These are phyloP conservation scores for Starmerella apis DNA, from an alignment of 805 yeast species.

Conservation along the genomic window DNA sequence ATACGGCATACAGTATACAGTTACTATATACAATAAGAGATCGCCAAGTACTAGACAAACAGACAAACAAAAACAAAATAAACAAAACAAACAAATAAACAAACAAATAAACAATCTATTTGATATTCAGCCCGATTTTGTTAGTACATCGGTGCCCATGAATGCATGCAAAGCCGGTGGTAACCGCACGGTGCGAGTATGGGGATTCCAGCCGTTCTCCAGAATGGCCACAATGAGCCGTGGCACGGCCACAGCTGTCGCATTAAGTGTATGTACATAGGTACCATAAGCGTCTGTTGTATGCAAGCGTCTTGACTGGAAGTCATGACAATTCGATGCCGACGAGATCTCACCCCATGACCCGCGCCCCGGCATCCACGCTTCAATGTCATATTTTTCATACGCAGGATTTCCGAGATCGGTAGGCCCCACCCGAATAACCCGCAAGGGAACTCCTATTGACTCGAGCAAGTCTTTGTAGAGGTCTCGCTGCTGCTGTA, in stretches of 20 bases:
- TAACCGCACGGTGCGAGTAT: conserved; percentile 14
- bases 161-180: conserved; percentile 21
- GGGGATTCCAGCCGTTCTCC: conserved; percentile 55
- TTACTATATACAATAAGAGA: too few species aligned
- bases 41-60: too few species aligned
- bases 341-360: conserved; percentile 88
- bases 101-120: too few species aligned
- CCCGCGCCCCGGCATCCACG: conserved; percentile 96
- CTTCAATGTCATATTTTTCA: conserved; percentile 87
- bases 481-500: conserved; percentile 53
- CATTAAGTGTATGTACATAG: conserved; percentile 77
- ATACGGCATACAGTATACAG: too few species aligned
- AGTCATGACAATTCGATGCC: conserved; percentile 85
- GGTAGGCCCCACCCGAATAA: conserved; percentile 76
- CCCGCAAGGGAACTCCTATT: conserved; percentile 69
- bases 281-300: conserved; percentile 36
- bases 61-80: too few species aligned
- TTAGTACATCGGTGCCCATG: conserved; percentile 10
- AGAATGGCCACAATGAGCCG: conserved; percentile 79
- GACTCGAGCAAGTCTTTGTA: conserved; percentile 35
- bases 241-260: conserved; percentile 94
- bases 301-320: conserved; percentile 73
- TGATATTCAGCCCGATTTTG: too few species aligned
- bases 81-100: too few species aligned
- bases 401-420: conserved; percentile 92